Evolutionary conservation across 495 filamentous ascomycete species (phyloP).

Genomic region (Darksidea phi): DNA sequence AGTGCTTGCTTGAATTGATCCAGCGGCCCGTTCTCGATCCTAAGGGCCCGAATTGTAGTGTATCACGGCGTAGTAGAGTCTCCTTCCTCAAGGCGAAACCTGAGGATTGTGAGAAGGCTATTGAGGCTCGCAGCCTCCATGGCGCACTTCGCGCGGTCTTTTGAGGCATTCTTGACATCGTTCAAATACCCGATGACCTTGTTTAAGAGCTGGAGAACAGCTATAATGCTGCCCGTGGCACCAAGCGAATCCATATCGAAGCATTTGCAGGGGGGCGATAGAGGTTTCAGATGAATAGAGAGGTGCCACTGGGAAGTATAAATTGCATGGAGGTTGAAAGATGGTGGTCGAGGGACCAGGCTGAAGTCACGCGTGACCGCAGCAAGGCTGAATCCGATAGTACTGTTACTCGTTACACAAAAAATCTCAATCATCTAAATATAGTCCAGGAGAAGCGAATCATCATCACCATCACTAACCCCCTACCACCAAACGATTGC

Average conservation of each 20-base stretch:
- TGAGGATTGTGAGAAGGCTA: constrained; percentile 33
- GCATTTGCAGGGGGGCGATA: no score
- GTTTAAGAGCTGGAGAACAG: constrained; percentile 30
- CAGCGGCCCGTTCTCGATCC: constrained; percentile 32
- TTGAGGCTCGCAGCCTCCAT: constrained; percentile 31
- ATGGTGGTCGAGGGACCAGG: no score
- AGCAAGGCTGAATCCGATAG: no score
- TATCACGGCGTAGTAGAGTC: constrained; percentile 20
- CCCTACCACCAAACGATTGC: no score
- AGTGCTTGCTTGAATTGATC: constrained; percentile 33
- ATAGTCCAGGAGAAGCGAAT: no score
- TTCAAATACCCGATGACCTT: constrained; percentile 38
- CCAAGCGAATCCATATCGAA: constrained; percentile 29
- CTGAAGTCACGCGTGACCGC: no score
- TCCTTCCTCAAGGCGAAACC: constrained; percentile 10
- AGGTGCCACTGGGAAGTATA: no score
- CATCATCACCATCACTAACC: no score
- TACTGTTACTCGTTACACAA: no score
- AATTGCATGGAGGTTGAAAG: no score
- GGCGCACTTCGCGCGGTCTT: constrained; percentile 30
- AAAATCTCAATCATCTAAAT: no score
- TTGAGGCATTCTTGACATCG: constrained; percentile 39
- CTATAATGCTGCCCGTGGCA: constrained; percentile 33
- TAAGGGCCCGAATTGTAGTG: constrained; percentile 29
- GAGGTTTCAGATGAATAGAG: no score